Percentiles rank a stretch among this genome's conserved stretches.
Evolutionary conservation across 768 basidiomycete species (phyloP).

Genomic region (Tubosaeta brunneosetosa): DNA sequence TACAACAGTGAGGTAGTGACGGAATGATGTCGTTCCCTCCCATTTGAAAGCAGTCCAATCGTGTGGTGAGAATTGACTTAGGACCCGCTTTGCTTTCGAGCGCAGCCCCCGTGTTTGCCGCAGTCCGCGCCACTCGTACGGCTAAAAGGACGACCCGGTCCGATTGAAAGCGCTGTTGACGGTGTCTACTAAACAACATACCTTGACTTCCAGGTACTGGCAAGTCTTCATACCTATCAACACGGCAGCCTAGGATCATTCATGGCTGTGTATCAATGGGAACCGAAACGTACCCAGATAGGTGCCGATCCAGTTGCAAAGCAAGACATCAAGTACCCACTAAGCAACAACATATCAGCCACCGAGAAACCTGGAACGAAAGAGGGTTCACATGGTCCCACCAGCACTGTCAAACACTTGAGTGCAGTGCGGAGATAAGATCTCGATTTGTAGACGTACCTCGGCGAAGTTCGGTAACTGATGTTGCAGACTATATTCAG

Average conservation of each 20-base stretch:
- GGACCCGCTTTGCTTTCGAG: slow-evolving; percentile 72
- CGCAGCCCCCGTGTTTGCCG: slow-evolving; percentile 72
- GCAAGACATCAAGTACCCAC: slow-evolving; percentile 84
- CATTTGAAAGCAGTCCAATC: slow-evolving; percentile 88
- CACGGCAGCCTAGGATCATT: slow-evolving; percentile 13
- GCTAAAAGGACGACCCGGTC: slow-evolving; percentile 39
- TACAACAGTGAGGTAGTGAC: slow-evolving; percentile 72
- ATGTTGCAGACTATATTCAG: slow-evolving; percentile 84
- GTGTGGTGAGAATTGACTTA: slow-evolving; percentile 82
- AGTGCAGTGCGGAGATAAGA: slow-evolving; percentile 20
- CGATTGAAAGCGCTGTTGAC: background rate
- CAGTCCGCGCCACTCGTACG: slow-evolving; percentile 82
- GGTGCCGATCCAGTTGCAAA: slow-evolving; percentile 87
- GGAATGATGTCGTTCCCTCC: slow-evolving; percentile 74
- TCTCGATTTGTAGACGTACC: slow-evolving; percentile 40
- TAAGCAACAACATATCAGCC: slow-evolving; percentile 28
- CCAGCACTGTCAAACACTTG: slow-evolving; percentile 58
- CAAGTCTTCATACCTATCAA: slow-evolving; percentile 77
- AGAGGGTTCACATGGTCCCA: slow-evolving; percentile 76
- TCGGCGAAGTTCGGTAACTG: slow-evolving; percentile 86
- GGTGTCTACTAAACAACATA: slow-evolving; percentile 22
- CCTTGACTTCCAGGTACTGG: slow-evolving; percentile 85
- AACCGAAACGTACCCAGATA: slow-evolving; percentile 55
- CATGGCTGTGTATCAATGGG: slow-evolving; percentile 6
- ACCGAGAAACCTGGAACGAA: slow-evolving; percentile 2